Conservation (phyloP, 2,329 filamentous ascomycete genomes). For the Pseudopithomyces chartarum region DNA sequence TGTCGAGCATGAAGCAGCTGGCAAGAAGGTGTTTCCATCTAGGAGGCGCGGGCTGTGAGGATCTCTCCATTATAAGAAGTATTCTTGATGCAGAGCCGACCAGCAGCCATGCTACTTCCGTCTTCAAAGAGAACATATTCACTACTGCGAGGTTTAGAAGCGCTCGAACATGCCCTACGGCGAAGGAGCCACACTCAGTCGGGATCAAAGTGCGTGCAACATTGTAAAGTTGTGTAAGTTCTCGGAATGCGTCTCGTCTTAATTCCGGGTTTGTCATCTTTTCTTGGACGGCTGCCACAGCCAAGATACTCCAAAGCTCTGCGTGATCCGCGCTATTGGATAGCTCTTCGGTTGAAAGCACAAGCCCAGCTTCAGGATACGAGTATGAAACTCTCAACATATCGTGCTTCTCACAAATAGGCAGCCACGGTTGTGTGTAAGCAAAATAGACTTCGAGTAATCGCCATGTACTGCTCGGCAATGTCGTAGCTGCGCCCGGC, state of each 20-base stretch:
- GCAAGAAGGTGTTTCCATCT: slow-evolving; percentile 53
- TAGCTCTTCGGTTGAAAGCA: slow-evolving; percentile 24
- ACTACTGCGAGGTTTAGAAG: slow-evolving; percentile 62
- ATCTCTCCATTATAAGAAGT: slow-evolving; percentile 49
- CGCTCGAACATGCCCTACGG: slow-evolving; percentile 49
- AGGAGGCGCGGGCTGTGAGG: slow-evolving; percentile 33
- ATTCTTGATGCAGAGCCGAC: slow-evolving; percentile 68
- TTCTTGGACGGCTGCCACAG: slow-evolving; percentile 43
- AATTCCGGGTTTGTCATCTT: slow-evolving; percentile 5
- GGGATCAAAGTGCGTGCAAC: slow-evolving; percentile 38
- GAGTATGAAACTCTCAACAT: slow-evolving; percentile 63
- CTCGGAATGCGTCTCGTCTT: slow-evolving; percentile 9
- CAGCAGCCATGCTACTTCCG: slow-evolving; percentile 65
- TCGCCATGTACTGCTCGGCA: slow-evolving; percentile 62
- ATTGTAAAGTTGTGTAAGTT: slow-evolving; percentile 28
- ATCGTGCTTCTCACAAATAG: slow-evolving; percentile 70
- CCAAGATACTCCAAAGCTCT: slow-evolving; percentile 53
- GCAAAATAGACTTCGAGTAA: slow-evolving; percentile 75
- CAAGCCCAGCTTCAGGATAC: slow-evolving; percentile 54
- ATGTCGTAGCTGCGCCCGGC: slow-evolving; percentile 14
- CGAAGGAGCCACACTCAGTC: slow-evolving; percentile 35
- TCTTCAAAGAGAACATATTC: slow-evolving; percentile 64
- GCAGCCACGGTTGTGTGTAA: slow-evolving; percentile 78
- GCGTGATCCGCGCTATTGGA: slow-evolving; percentile 45
- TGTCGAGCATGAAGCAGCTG: slow-evolving; percentile 68